Conservation (phyloP, 495 filamentous ascomycete genomes). For the Xylaria flabelliformis region DNA sequence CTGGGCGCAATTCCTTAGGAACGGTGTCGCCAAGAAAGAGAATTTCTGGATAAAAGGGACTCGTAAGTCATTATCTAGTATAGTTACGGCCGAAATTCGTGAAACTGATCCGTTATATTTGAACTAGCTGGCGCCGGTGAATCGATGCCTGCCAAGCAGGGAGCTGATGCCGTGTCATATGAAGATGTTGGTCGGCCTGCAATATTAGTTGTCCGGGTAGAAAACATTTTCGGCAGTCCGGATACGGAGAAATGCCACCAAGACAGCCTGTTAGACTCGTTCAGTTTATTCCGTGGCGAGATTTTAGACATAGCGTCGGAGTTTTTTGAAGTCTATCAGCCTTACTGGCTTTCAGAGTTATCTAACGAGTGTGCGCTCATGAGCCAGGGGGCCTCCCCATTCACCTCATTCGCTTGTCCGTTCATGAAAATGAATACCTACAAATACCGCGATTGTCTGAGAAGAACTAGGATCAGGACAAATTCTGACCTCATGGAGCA, state of each 20-base stretch:
- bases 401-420: neutral
- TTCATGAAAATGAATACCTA: neutral
- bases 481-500: neutral
- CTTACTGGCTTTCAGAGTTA: neutral
- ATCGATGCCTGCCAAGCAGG: no score
- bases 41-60: no score
- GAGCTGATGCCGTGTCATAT: no score
- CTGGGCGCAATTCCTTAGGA: no score
- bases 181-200: neutral
- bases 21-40: no score
- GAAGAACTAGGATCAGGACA: neutral
- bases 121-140: no score
- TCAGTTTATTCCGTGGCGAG: neutral
- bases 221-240: neutral
- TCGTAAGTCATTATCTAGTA: no score
- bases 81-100: no score
- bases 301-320: neutral
- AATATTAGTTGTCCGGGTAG: neutral
- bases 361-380: neutral
- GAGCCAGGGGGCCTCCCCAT: neutral
- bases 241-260: neutral
- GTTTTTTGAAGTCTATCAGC: neutral
- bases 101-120: no score
- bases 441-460: neutral
- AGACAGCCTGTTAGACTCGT: neutral